Evolutionary conservation across 495 filamentous ascomycete species (phyloP).

Genomic region (Penicillium herquei): DNA sequence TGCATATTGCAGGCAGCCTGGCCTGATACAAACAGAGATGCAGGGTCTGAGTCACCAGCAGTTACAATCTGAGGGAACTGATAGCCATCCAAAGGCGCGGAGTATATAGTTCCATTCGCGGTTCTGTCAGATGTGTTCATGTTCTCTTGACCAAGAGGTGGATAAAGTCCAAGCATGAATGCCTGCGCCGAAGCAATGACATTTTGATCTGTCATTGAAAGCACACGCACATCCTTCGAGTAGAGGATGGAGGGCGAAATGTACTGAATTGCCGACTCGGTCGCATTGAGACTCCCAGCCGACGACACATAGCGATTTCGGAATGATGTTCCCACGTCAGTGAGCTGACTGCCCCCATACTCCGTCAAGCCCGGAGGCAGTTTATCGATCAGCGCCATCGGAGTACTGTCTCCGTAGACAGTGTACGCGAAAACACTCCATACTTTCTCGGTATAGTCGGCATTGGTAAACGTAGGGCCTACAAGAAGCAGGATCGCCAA

Average conservation of each 20-base stretch:
- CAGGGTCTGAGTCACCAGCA: constrained; percentile 47
- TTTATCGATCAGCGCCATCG: constrained; percentile 37
- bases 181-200: constrained; percentile 62
- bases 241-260: constrained; percentile 45
- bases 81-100: constrained; percentile 66
- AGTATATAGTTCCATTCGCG: constrained; percentile 57
- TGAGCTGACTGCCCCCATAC: constrained; percentile 67
- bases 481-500: background rate
- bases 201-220: constrained; percentile 48
- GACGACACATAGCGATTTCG: constrained; percentile 56
- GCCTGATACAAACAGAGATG: constrained; percentile 59
- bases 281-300: constrained; percentile 32
- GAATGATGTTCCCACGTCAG: constrained; percentile 58
- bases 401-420: constrained; percentile 70
- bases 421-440: constrained; percentile 71
- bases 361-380: constrained; percentile 57
- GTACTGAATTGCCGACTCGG: constrained; percentile 36
- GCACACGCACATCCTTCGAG: constrained; percentile 44
- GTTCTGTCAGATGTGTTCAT: constrained; percentile 35
- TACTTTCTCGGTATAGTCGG: constrained; percentile 47
- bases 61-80: constrained; percentile 67
- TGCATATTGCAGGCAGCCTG: constrained; percentile 53
- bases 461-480: background rate
- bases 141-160: constrained; percentile 52
- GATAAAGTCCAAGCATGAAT: constrained; percentile 82